Evolutionary conservation across 2,329 filamentous ascomycete species (phyloP), one percentile per base, ranked within the genome.

Genomic region (Calonectria hongkongensis): DNA sequence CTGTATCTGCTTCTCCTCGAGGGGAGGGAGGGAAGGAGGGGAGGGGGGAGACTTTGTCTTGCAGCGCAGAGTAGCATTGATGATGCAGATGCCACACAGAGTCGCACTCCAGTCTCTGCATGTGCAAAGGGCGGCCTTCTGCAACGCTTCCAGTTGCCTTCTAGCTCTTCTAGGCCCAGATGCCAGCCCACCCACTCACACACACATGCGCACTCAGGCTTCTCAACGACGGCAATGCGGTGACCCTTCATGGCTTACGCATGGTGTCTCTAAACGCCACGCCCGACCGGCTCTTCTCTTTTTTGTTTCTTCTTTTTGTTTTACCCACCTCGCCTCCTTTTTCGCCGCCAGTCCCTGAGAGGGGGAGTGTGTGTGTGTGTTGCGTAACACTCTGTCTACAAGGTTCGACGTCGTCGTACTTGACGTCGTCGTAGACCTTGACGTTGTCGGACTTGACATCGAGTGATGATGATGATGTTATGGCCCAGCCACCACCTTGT

Each of bases 91-190:
- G 58, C 27, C 58, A 63, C 39, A 21, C 39, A 58, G 36, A 45
- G 50, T 30, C 25, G 41, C 50, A 47, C 36, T 43, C 41, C 9
- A n/a, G 48, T 39, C 39, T 36, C 28, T 60, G 65, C 65, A 68
- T 63, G 43, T 63, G 67, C 58, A 45, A 54, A 64, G 28, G 41
- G 41, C 41, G 48, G 60, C 39, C 54, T 58, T 63, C 63, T 62
- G 43, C 39, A 28, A 67, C 54, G 47, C 69, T 71, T 71, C 63
- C 69, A 71, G 28, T 21, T 47, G 39, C 63, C 54, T 71, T 71
- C 69, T 67, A 71, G 69, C 69, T 47, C 51, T 21, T 66, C 41
- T 48, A 39, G 27, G 43, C 28, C 39, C 39, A 27, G 12, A 33
- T 41, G 39, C n/a, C 28, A 27, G 16, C 50, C 65, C 41, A 48